These are phyloP conservation scores for Botryotinia convoluta DNA, from an alignment of 2,329 filamentous ascomycete genomes.

Conservation along the genomic window DNA sequence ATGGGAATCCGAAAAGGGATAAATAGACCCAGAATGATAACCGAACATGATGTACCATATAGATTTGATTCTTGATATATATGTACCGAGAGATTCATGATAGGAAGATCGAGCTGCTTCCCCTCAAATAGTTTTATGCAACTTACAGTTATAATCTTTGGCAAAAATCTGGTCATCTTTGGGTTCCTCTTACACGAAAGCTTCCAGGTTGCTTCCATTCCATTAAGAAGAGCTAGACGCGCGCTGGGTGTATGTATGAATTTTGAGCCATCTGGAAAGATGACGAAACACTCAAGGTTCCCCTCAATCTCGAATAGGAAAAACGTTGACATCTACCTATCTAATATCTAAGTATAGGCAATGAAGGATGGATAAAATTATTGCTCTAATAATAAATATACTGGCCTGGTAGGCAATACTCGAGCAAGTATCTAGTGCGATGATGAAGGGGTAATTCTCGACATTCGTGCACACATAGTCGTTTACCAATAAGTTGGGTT, in stretches of 20 bases:
- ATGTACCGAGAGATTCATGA: neutral
- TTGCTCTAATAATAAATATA: neutral
- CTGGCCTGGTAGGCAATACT: neutral
- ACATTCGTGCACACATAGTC: neutral
- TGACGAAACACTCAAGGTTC: neutral
- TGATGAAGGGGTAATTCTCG: neutral
- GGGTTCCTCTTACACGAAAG: neutral
- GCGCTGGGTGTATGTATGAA: neutral
- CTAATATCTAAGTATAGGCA: neutral
- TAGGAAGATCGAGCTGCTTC: neutral
- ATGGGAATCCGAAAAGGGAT: neutral
- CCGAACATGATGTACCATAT: neutral
- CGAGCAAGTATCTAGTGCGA: neutral
- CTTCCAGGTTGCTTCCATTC: neutral
- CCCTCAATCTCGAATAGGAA: neutral
- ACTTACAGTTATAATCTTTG: neutral
- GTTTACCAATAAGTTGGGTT: neutral
- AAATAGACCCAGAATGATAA: neutral
- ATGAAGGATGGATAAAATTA: neutral
- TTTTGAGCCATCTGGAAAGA: neutral
- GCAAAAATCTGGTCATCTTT: neutral
- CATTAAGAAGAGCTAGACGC: neutral
- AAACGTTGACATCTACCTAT: neutral
- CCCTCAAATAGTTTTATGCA: neutral
- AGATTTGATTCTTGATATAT: neutral